Evolutionary conservation across 495 filamentous ascomycete genomes (phyloP).

Genomic region (Cladorrhinum samala): DNA sequence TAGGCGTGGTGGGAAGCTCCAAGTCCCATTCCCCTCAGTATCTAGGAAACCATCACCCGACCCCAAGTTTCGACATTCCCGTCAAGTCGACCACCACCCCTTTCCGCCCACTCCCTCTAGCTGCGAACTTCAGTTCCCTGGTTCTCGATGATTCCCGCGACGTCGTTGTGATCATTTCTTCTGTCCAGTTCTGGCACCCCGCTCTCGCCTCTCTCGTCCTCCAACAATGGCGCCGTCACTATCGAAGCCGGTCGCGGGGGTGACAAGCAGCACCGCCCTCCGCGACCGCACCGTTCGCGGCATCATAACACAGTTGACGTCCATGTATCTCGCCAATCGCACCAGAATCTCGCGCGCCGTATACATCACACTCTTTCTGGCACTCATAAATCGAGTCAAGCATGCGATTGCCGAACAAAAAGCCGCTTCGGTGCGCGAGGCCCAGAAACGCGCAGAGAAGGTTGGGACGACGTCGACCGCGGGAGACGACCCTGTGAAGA

Average conservation of each 20-base stretch:
- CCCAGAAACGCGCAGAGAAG: slow-evolving; percentile 51
- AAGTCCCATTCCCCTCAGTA: too few species aligned
- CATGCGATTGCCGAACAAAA: slow-evolving; percentile 91
- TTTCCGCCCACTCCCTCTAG: too few species aligned
- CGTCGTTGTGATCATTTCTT: slow-evolving; percentile 1
- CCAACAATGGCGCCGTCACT: slow-evolving; percentile 61
- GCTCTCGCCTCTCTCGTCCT: not conserved
- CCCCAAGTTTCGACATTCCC: too few species aligned
- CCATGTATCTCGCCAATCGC: slow-evolving; percentile 76
- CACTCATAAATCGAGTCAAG: slow-evolving; percentile 82
- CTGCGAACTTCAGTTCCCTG: too few species aligned
- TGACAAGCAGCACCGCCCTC: slow-evolving; percentile 22
- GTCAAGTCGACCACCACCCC: too few species aligned
- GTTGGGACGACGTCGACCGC: slow-evolving; percentile 48
- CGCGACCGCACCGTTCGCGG: slow-evolving; percentile 67
- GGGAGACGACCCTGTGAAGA: slow-evolving; percentile 31
- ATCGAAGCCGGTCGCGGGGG: slow-evolving; percentile 62
- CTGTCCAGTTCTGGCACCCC: not conserved
- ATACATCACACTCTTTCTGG: slow-evolving; percentile 85
- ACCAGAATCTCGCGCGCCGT: slow-evolving; percentile 84
- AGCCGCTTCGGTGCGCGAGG: slow-evolving; percentile 69
- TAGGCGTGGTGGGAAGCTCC: too few species aligned
- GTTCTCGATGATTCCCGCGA: slow-evolving; percentile 16
- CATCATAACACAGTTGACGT: slow-evolving; percentile 65
- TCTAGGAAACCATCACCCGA: too few species aligned